Conservation (phyloP, 768 basidiomycete species). For the Tylopilus subfusipes region DNA sequence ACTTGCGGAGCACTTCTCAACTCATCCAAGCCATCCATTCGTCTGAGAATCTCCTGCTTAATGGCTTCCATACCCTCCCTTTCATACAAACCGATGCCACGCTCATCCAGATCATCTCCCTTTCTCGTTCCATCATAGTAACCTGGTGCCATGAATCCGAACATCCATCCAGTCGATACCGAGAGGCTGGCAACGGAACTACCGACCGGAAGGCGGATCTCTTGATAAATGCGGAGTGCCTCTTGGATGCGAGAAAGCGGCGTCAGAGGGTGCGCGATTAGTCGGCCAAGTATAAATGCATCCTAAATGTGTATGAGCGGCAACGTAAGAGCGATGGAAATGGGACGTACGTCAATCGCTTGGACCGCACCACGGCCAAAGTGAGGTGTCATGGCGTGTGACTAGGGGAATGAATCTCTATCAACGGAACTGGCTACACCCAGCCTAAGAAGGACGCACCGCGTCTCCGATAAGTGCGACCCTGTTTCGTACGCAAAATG, state of each 20-base stretch:
- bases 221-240: conserved; percentile 12
- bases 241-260: background rate
- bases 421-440: background rate
- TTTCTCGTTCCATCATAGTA: conserved; percentile 23
- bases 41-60: conserved; percentile 9
- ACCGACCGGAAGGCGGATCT: conserved; percentile 15
- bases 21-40: conserved; percentile 16
- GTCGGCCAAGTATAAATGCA: conserved; percentile 20
- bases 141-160: conserved; percentile 14
- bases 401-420: background rate
- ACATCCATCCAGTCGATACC: conserved; percentile 17
- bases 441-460: conserved; percentile 21
- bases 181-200: conserved; percentile 14
- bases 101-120: conserved; percentile 7
- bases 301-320: background rate
- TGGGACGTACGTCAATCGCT: background rate
- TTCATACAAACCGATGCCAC: conserved; percentile 9
- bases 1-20: background rate
- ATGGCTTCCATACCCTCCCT: conserved; percentile 17
- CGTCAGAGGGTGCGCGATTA: conserved; percentile 21
- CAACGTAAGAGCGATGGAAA: too few relatives aligned
- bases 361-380: background rate
- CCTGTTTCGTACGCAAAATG: conserved; percentile 36
- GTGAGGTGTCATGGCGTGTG: background rate
- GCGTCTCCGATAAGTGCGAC: conserved; percentile 52